Evolutionary conservation across 1,139 yeast genomes (phyloP).

Genomic region (Insectozyma bohioensis): DNA sequence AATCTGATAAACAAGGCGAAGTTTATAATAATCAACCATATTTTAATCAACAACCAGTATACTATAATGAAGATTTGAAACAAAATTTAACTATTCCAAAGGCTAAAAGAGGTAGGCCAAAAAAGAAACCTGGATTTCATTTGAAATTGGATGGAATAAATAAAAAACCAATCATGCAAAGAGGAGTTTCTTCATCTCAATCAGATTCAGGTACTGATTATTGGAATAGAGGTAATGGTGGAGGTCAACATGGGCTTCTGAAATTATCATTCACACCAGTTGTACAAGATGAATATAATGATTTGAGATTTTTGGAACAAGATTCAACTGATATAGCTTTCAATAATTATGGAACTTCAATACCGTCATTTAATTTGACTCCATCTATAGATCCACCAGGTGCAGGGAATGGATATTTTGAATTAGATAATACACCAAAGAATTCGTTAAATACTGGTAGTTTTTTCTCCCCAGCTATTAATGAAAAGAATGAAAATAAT

Average conservation of each 20-base stretch:
- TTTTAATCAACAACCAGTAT: slow-evolving; percentile 1
- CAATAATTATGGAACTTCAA: slow-evolving; percentile 5
- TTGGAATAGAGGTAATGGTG: slow-evolving; percentile 14
- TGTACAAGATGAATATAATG: slow-evolving; percentile 4
- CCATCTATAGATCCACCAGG: slow-evolving; percentile 47
- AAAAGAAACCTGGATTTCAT: slow-evolving; percentile 16
- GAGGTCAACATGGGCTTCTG: slow-evolving; percentile 2
- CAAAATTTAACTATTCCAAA: slow-evolving; percentile 10
- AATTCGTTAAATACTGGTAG: slow-evolving; percentile 11
- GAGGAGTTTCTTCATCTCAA: slow-evolving; percentile 15
- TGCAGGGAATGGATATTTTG: slow-evolving; percentile 35
- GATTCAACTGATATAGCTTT: slow-evolving; percentile 11
- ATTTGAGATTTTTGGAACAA: not conserved
- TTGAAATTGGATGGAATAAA: slow-evolving; percentile 15
- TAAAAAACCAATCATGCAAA: slow-evolving; percentile 8
- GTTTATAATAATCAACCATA: not conserved
- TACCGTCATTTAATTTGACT: slow-evolving; percentile 23
- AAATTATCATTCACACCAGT: slow-evolving; percentile 10
- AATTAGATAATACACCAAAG: slow-evolving; percentile 12
- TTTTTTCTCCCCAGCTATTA: slow-evolving; percentile 16
- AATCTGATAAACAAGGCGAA: not conserved
- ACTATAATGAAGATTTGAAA: slow-evolving; percentile 4
- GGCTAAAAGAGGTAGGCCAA: slow-evolving; percentile 16
- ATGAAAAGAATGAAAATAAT: slow-evolving; percentile 10
- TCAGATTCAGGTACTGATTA: slow-evolving; percentile 19